Evolutionary conservation across 805 yeast genomes (phyloP), one percentile per base, ranked within the genome.

Genomic region (Starmera quercuum): DNA sequence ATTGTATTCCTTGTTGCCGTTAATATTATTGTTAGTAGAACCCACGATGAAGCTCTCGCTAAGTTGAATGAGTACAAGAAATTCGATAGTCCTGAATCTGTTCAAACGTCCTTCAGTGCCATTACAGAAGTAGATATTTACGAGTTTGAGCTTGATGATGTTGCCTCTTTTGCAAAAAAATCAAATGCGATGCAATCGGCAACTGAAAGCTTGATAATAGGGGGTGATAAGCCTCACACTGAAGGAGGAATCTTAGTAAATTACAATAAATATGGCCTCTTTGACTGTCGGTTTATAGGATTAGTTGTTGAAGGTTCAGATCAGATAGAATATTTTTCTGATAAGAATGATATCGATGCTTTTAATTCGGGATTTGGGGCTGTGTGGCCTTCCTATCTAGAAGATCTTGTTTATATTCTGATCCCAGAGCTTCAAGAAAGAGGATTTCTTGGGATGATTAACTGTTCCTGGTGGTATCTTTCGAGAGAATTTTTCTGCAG

Each of bases 331-430:
- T 36, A 46, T 28, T 66, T 66, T 61, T 61, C 58, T 7, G 57
- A 58, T 9, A 47, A 53, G 15, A 51, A 61, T 13, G 66, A 57
- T 30, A 54, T 66, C 17, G 72, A 66, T 39, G 71, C 71, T 1
- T 64, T 65, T 42, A 66, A 66, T 36, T 45, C 66, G 30, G 55
- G 59, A 2, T n/a, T n/a, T n/a, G 58, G 61, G 39, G 58, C 67
- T 2, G 48, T 60, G 8, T 42, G 51, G 14, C 67, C 65, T 16
- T 62, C 57, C 4, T 42, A 61, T 5, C 53, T 58, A 31, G 61
- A 59, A 37, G 66, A 66, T 11, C 40, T 64, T 28, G 61, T 61
- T 19, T 58, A 63, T 14, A 41, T 42, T 7, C 44, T 63, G 23
- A 38, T 63, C n/a, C 68, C 68, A 4, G 64, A 54, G 29, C 42